Percentiles rank a stretch among this genome's conserved stretches.
Evolutionary conservation across 176 grass and related monocot species (phyloP).

Genomic region (Coix lacrymajobi): DNA sequence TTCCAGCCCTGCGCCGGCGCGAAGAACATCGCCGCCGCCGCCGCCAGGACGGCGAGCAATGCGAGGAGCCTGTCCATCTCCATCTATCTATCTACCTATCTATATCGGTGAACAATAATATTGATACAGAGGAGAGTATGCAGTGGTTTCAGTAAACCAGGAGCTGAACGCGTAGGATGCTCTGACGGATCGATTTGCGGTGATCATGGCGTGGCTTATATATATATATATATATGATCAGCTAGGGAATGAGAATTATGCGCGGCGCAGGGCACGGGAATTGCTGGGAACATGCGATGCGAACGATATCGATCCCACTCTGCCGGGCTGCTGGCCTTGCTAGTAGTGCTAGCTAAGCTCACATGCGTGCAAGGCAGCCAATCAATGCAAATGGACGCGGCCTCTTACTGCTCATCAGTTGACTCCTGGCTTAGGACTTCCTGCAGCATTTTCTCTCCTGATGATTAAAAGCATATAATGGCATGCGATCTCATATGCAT

Average conservation of each 20-base stretch:
- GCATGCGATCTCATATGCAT: neutral
- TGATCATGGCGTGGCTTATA: slow-evolving; percentile 3
- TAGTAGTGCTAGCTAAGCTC: slow-evolving; percentile 18
- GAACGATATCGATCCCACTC: slow-evolving; percentile 21
- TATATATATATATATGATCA: no score
- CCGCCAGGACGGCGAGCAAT: neutral
- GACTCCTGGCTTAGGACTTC: neutral
- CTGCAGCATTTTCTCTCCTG: neutral
- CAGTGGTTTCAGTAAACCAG: neutral
- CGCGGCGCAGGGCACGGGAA: slow-evolving; percentile 7
- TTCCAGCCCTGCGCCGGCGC: neutral
- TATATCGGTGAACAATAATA: neutral
- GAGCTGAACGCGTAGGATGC: neutral
- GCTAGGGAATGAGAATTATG: neutral
- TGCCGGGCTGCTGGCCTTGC: no score
- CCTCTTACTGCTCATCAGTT: neutral
- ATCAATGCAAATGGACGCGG: neutral
- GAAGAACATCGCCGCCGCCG: neutral
- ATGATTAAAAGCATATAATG: neutral
- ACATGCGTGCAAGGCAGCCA: neutral
- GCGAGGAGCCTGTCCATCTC: neutral
- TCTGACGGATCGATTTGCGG: neutral
- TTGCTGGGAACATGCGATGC: slow-evolving; percentile 18
- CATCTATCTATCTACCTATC: neutral
- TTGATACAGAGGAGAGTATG: neutral